These are phyloP conservation scores for Lactifluus volemus DNA, from an alignment of 768 basidiomycete genomes.

Conservation along the genomic window DNA sequence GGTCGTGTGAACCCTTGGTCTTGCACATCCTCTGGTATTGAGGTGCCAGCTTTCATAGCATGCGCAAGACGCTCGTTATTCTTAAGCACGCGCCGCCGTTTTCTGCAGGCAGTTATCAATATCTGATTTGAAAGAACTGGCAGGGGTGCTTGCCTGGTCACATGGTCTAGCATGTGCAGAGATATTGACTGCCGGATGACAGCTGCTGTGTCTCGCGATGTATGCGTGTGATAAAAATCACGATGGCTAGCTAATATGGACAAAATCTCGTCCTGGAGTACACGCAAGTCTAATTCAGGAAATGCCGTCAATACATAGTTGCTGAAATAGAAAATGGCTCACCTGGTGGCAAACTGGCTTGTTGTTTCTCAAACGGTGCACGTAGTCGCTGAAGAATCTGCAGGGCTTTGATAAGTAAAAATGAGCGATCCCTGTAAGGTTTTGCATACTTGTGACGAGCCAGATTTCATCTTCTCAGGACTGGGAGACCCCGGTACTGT, in stretches of 20 bases:
- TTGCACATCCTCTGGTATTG: conserved; percentile 67
- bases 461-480: background rate
- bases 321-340: conserved; percentile 10
- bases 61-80: conserved; percentile 89
- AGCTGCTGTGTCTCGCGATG: conserved; percentile 56
- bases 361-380: conserved; percentile 44
- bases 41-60: conserved; percentile 46
- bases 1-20: conserved; percentile 99
- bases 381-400: conserved; percentile 54
- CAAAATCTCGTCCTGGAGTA: conserved; percentile 61
- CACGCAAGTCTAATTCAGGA: conserved; percentile 34
- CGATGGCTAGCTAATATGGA: conserved; percentile 55
- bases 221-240: conserved; percentile 69
- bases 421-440: background rate
- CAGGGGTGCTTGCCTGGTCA: conserved; percentile 57
- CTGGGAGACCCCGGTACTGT: conserved; percentile 33
- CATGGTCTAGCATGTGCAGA: conserved; percentile 81
- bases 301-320: background rate
- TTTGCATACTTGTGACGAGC: conserved; percentile 9
- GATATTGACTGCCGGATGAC: conserved; percentile 58
- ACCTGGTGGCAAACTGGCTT: conserved; percentile 49
- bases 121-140: background rate
- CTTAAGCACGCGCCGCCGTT: conserved; percentile 80
- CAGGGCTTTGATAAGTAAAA: background rate
- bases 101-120: conserved; percentile 41